A percentile compares a stretch with the other conserved stretches of the same genome.
Evolutionary conservation across 148 eudicot genomes (phyloP).

Genomic region (Camellia sinensis): DNA sequence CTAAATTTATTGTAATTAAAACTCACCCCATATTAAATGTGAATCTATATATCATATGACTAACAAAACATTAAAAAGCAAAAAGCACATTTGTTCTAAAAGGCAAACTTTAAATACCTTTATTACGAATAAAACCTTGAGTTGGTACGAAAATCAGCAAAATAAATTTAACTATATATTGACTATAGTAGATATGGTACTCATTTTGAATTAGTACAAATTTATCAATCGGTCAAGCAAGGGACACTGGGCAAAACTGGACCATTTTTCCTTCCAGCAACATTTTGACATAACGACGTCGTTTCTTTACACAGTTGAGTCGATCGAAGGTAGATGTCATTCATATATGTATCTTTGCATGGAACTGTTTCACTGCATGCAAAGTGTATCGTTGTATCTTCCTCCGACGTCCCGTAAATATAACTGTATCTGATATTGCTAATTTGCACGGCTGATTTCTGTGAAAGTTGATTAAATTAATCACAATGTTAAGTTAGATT

Average conservation of each 20-base stretch:
- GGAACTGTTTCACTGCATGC: conserved; percentile 27
- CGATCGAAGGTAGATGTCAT: conserved; percentile 13
- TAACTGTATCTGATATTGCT: conserved; percentile 19
- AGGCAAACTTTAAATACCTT: too few relatives aligned
- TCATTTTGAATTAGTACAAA: neutral
- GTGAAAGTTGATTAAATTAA: neutral
- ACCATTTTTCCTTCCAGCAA: neutral
- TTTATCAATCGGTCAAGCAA: conserved; percentile 10
- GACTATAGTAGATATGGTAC: neutral
- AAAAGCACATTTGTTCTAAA: too few relatives aligned
- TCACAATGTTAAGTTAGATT: neutral
- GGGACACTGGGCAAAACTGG: conserved; percentile 6
- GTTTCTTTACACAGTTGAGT: neutral
- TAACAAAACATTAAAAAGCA: too few relatives aligned
- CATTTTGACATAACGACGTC: conserved; percentile 3
- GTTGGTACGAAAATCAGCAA: too few relatives aligned
- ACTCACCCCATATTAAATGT: too few relatives aligned
- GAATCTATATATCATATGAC: too few relatives aligned
- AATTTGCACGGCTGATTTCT: conserved; percentile 26
- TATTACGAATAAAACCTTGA: too few relatives aligned
- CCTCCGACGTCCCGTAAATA: conserved; percentile 15
- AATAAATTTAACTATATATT: neutral
- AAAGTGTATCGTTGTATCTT: conserved; percentile 14
- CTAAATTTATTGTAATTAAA: too few relatives aligned
- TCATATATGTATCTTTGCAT: conserved; percentile 20